Evolutionary conservation across 2,329 filamentous ascomycete species (phyloP).

Genomic region (Xylariomycetidae sp.): DNA sequence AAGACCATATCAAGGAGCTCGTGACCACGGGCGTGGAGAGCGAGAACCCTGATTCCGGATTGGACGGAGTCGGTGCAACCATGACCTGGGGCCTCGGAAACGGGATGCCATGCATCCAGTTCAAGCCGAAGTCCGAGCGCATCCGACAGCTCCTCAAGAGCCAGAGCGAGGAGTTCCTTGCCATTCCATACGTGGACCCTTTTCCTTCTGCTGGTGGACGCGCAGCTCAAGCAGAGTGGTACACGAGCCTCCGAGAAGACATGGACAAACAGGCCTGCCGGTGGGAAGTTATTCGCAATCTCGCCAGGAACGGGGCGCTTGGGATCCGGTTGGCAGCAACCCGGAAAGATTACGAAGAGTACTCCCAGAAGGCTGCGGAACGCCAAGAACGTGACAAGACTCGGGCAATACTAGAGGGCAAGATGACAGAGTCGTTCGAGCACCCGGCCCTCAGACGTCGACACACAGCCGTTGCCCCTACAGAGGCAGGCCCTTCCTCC

Average conservation of each 20-base stretch:
- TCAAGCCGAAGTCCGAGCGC: not conserved
- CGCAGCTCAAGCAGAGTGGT: not conserved
- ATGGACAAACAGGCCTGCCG: not conserved
- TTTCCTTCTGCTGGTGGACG: not conserved
- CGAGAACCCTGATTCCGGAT: too few species aligned
- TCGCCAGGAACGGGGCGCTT: not conserved
- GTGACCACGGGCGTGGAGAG: not conserved
- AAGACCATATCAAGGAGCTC: not conserved
- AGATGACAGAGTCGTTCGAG: too few species aligned
- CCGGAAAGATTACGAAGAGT: not conserved
- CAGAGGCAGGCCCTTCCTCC: too few species aligned
- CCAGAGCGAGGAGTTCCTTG: not conserved
- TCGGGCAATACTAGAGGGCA: too few species aligned
- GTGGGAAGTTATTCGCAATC: not conserved
- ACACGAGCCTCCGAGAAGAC: not conserved
- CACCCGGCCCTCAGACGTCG: too few species aligned
- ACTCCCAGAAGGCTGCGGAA: too few species aligned
- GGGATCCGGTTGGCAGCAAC: not conserved
- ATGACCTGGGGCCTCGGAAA: too few species aligned
- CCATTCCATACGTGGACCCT: not conserved
- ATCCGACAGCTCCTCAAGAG: not conserved
- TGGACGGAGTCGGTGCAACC: too few species aligned
- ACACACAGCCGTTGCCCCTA: too few species aligned
- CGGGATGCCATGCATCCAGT: not conserved
- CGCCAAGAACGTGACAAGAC: too few species aligned